phyloP scores from a whole-genome alignment of 2,329 filamentous ascomycete species.

The Tricladium varicosporioides region DNA sequence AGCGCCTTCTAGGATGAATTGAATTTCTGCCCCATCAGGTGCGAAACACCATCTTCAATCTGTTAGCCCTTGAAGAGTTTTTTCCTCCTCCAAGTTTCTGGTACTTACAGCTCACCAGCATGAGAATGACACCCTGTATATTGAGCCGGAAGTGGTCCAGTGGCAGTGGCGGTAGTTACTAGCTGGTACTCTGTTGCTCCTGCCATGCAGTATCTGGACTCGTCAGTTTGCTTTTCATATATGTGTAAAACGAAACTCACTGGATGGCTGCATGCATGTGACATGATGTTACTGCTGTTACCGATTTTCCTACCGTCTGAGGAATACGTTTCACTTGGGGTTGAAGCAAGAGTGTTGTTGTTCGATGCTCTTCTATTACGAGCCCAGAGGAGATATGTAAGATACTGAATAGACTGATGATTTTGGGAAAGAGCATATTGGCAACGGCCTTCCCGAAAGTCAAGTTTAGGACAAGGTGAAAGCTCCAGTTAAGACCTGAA shows the following conservation, averaged over 20 bases:
- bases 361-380: not conserved
- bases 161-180: conserved; percentile 49
- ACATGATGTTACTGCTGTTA: conserved; percentile 47
- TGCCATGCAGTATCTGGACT: conserved; percentile 42
- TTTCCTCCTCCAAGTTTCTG: not conserved
- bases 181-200: conserved; percentile 43
- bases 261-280: conserved; percentile 48
- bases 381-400: not conserved
- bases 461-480: too few relatives aligned
- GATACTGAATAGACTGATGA: not conserved
- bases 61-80: not conserved
- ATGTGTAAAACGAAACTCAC: conserved; percentile 1
- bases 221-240: conserved; percentile 1
- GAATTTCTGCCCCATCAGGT: conserved; percentile 58
- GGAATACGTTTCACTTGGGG: not conserved
- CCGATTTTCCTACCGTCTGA: not conserved
- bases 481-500: too few relatives aligned
- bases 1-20: conserved; percentile 40
- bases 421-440: too few relatives aligned
- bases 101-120: conserved; percentile 51
- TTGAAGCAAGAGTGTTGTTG: not conserved
- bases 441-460: too few relatives aligned
- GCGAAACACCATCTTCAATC: conserved; percentile 58
- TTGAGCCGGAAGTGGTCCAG: conserved; percentile 50
- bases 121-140: conserved; percentile 67